These are phyloP conservation scores for Viridothelium virens DNA, from an alignment of 495 filamentous ascomycete genomes.

Conservation along the genomic window DNA sequence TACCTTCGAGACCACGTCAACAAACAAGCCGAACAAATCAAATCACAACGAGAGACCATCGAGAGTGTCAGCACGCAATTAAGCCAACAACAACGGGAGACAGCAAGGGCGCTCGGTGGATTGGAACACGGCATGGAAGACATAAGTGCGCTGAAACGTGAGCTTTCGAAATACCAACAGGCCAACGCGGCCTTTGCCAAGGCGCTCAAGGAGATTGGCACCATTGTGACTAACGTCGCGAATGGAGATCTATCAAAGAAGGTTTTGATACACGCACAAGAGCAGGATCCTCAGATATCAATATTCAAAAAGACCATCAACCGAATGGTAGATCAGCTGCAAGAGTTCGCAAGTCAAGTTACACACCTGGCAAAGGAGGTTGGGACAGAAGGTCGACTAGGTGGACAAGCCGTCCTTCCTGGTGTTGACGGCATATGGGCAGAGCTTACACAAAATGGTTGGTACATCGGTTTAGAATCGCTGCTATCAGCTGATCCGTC, in stretches of 20 bases:
- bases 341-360: constrained; percentile 95
- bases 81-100: constrained; percentile 46
- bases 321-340: constrained; percentile 98
- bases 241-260: constrained; percentile 97
- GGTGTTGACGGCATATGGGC: constrained; percentile 98
- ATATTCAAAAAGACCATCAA: constrained; percentile 97
- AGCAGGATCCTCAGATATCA: constrained; percentile 99
- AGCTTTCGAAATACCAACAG: constrained; percentile 92
- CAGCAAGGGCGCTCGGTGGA: constrained; percentile 19
- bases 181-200: constrained; percentile 99
- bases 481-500: constrained; percentile 28
- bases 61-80: constrained; percentile 34
- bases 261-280: constrained; percentile 87
- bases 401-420: constrained; percentile 88
- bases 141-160: constrained; percentile 68
- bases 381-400: constrained; percentile 94
- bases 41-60: constrained; percentile 53
- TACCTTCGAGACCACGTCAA: constrained; percentile 44
- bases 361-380: constrained; percentile 94
- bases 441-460: constrained; percentile 91
- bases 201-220: constrained; percentile 90
- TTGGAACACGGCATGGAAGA: constrained; percentile 44
- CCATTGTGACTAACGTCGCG: constrained; percentile 91
- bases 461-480: constrained; percentile 15
- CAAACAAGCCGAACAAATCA: constrained; percentile 47